Percentiles rank a stretch among this genome's conserved stretches.
These are phyloP conservation scores for Penicillium crustosum DNA, from an alignment of 2,329 filamentous ascomycete genomes.

Conservation along the genomic window DNA sequence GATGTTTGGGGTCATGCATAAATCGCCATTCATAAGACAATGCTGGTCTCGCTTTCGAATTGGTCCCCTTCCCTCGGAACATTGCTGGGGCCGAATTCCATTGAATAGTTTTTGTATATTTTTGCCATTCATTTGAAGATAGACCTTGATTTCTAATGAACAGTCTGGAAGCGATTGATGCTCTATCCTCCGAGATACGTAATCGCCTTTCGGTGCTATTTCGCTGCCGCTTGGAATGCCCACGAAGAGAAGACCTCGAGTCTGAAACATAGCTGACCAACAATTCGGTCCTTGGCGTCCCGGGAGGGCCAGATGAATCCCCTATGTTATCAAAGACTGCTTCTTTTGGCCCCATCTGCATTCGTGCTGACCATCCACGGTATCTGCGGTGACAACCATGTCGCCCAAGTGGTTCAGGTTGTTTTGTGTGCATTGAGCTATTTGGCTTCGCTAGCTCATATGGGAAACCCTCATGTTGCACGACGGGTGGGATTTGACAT, in stretches of 20 bases:
- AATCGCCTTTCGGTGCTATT: background rate
- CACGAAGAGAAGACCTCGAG: background rate
- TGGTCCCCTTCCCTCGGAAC: background rate
- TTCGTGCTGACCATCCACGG: constrained; percentile 38
- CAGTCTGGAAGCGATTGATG: background rate
- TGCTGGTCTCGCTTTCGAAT: background rate
- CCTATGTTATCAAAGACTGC: constrained; percentile 14
- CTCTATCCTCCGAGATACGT: background rate
- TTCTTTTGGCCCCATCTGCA: constrained; percentile 34
- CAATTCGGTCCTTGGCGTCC: constrained; percentile 35
- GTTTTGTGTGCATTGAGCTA: background rate
- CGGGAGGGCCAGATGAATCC: constrained; percentile 35
- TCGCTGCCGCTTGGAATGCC: background rate
- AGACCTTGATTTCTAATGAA: background rate
- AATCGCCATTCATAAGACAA: constrained; percentile 7
- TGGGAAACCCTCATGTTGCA: background rate
- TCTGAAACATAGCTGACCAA: constrained; percentile 24
- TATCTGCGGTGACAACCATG: constrained; percentile 27
- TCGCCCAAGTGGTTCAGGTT: background rate
- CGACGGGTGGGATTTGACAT: background rate
- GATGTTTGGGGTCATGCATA: background rate
- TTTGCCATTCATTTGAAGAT: background rate
- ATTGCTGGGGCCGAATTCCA: constrained; percentile 10
- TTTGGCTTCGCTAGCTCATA: background rate
- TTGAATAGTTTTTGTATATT: background rate